Conservation (phyloP, 805 yeast genomes). For the Metschnikowia corniflorae region DNA sequence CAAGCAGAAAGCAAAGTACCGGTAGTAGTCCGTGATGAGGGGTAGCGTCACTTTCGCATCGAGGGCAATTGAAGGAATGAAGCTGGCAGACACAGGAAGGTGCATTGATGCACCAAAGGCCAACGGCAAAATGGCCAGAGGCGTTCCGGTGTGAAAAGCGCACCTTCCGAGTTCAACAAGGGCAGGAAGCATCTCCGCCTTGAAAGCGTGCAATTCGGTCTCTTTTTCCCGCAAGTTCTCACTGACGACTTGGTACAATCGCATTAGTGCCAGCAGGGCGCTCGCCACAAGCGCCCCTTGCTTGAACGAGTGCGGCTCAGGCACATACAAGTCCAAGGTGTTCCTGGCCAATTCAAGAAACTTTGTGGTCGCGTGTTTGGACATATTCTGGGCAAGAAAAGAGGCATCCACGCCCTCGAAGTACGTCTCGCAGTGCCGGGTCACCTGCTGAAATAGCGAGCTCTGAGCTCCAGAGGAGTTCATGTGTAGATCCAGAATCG, state of each 20-base stretch:
- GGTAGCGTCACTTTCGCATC: slow-evolving; percentile 5
- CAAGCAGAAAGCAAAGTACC: slow-evolving; percentile 14
- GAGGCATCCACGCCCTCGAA: slow-evolving; percentile 2
- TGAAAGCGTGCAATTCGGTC: background rate
- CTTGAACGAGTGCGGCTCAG: slow-evolving; percentile 2
- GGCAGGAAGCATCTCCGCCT: slow-evolving; percentile 4
- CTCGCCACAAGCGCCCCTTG: slow-evolving; percentile 2
- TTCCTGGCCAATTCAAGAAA: slow-evolving; percentile 1
- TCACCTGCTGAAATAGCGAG: slow-evolving; percentile 5
- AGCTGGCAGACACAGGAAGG: slow-evolving; percentile 2
- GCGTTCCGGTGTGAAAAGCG: slow-evolving; percentile 10
- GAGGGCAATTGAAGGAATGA: slow-evolving; percentile 7
- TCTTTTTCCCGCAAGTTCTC: background rate
- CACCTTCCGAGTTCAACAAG: slow-evolving; percentile 3
- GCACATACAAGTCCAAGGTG: background rate
- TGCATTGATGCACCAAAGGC: background rate
- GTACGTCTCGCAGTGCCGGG: slow-evolving; percentile 5
- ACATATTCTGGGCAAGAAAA: background rate
- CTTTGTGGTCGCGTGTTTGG: background rate
- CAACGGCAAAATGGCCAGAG: slow-evolving; percentile 9
- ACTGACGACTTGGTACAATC: background rate
- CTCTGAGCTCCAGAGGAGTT: slow-evolving; percentile 1
- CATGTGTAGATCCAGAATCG: slow-evolving; percentile 3
- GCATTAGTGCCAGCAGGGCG: background rate
- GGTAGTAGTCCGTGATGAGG: slow-evolving; percentile 14